Evolutionary conservation across 208 protist genomes (phyloP).

Genomic region (Leishmania tropica): DNA sequence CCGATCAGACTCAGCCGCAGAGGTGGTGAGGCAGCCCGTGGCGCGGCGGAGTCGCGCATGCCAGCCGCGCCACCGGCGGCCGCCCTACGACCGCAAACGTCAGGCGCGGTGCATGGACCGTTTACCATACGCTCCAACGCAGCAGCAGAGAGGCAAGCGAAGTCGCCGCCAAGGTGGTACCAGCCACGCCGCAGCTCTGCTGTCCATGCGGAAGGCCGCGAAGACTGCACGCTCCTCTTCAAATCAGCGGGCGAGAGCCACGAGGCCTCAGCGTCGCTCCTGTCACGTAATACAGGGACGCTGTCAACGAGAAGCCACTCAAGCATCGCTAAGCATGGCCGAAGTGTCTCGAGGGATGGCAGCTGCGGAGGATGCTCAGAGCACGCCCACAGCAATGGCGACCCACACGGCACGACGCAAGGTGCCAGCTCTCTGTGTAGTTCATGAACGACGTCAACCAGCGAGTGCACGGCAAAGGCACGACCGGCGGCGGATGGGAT

Average conservation of each 20-base stretch:
- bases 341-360: background rate
- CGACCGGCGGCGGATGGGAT: constrained; percentile 4
- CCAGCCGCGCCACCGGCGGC: background rate
- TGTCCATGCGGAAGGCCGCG: constrained; percentile 1
- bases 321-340: constrained; percentile 5
- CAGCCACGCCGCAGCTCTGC: constrained; percentile 6
- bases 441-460: background rate
- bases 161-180: background rate
- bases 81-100: background rate
- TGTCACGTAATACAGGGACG: background rate
- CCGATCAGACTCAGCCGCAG: background rate
- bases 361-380: background rate
- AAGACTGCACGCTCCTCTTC: background rate
- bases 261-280: background rate
- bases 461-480: background rate
- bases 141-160: background rate
- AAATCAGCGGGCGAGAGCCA: background rate
- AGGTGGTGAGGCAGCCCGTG: background rate
- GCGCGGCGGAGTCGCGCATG: background rate
- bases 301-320: constrained; percentile 20
- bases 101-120: background rate
- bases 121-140: background rate
- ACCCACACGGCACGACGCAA: background rate
- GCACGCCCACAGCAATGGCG: background rate
- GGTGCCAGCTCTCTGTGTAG: constrained; percentile 1